These are phyloP conservation scores for Nakazawaea anatomiae DNA, from an alignment of 805 yeast genomes.

Conservation along the genomic window DNA sequence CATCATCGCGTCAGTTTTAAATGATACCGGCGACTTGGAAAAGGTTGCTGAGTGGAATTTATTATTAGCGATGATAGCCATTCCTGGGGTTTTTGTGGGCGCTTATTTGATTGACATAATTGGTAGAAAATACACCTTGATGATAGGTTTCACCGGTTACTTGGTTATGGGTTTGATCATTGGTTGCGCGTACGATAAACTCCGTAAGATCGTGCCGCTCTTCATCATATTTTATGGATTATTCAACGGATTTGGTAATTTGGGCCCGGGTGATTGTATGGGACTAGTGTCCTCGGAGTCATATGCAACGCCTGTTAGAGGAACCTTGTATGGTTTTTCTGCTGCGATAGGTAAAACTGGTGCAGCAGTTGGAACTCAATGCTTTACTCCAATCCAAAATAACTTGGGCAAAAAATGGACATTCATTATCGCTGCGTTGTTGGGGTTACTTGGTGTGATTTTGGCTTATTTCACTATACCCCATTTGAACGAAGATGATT, in stretches of 20 bases:
- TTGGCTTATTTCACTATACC: constrained; percentile 61
- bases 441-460: constrained; percentile 61
- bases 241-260: constrained; percentile 63
- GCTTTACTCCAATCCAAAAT: constrained; percentile 60
- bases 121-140: constrained; percentile 69
- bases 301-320: constrained; percentile 73
- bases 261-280: constrained; percentile 76
- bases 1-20: constrained; percentile 51
- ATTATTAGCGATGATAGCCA: constrained; percentile 54
- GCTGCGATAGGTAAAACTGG: constrained; percentile 84
- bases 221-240: constrained; percentile 71
- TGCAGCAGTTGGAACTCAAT: constrained; percentile 76
- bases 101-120: constrained; percentile 57
- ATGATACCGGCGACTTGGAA: constrained; percentile 35
- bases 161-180: constrained; percentile 66
- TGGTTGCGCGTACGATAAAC: constrained; percentile 54
- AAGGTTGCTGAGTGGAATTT: constrained; percentile 70
- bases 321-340: constrained; percentile 66
- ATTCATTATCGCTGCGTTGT: constrained; percentile 70
- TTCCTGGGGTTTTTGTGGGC: constrained; percentile 72
- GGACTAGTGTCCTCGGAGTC: constrained; percentile 64
- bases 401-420: constrained; percentile 69
- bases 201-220: constrained; percentile 51
- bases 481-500: constrained; percentile 64
- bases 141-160: constrained; percentile 67